Evolutionary conservation across 2,329 filamentous ascomycete species (phyloP), one percentile per base, ranked within the genome.

Genomic region (Colletotrichum filicis): DNA sequence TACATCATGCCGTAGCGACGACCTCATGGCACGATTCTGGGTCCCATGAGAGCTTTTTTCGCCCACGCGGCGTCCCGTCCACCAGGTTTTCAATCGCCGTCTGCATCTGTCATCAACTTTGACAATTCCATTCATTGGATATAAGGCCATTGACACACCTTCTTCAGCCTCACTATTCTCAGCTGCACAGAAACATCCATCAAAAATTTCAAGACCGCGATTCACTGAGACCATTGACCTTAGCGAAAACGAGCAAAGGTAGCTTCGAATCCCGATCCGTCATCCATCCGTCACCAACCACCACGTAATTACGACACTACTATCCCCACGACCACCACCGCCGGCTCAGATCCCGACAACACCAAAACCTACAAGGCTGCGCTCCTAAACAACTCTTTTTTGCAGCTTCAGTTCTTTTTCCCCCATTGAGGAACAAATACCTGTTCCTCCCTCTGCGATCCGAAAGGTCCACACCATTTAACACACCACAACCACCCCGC

Each of bases 1-100:
- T 73, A 73, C 71, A 73, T 73, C 71, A 73, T 73, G 71, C 67
- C 67, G 61, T 53, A 66, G 55, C 56, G 35, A 70, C 71, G 62
- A 49, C 71, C 32, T 69, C 68, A 74, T 74, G 69, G 68, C 61
- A 69, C 65, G 56, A 74, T 68, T 74, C 35, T 71, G 67, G 61
- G 66, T 71, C 66, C 56, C 22, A 28, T 22, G 57, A 35, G 66
- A 49, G 65, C 59, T 53, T 73, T 73, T 73, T 69, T 57, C 56
- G 55, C 58, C 56, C 56, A 65, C 49, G 67, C 42, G 55, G 66
- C 46, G n/a, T 53, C 46, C 55, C 60, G 28, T 53, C 60, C 19
- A 55, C 64, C 52, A 57, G 35, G 26, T 30, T 73, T 73, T 71
- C 66, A 73, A 73, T 71, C 71, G 60, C 60, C 71, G 71, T 71